Evolutionary conservation across 441 rosid species (phyloP).

Genomic region (Viola pubescens): DNA sequence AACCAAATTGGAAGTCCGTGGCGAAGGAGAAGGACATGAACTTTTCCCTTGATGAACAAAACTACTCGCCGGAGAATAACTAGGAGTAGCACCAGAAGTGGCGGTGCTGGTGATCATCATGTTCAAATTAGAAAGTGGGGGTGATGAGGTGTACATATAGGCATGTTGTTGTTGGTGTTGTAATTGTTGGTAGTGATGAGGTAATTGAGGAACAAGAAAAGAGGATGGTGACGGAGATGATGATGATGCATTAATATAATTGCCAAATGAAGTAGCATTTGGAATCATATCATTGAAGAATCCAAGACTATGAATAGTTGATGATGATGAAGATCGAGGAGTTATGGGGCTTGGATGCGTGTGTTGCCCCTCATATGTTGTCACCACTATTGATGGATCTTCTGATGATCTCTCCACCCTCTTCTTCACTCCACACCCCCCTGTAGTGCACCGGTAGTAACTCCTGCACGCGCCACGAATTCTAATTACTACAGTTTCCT

Average conservation of each 20-base stretch:
- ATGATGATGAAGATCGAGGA: constrained; percentile 31
- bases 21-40: constrained; percentile 19
- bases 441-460: constrained; percentile 92
- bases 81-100: constrained; percentile 7
- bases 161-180: constrained; percentile 37
- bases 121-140: constrained; percentile 22
- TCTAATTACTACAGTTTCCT: too few relatives aligned
- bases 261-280: constrained; percentile 18
- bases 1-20: constrained; percentile 21
- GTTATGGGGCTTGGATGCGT: constrained; percentile 61
- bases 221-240: constrained; percentile 17
- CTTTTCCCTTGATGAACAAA: background rate
- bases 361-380: constrained; percentile 96
- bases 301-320: constrained; percentile 30
- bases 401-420: constrained; percentile 89
- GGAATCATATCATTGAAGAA: constrained; percentile 25
- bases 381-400: constrained; percentile 68
- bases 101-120: constrained; percentile 17
- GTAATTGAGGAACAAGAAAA: constrained; percentile 40
- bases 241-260: too few relatives aligned
- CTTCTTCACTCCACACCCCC: constrained; percentile 92
- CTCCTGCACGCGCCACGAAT: constrained; percentile 38
- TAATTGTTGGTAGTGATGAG: constrained; percentile 26
- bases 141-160: constrained; percentile 29
- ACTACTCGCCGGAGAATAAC: too few relatives aligned